Evolutionary conservation across 441 rosid genomes (phyloP).

Genomic region (Bruguiera hainesii): DNA sequence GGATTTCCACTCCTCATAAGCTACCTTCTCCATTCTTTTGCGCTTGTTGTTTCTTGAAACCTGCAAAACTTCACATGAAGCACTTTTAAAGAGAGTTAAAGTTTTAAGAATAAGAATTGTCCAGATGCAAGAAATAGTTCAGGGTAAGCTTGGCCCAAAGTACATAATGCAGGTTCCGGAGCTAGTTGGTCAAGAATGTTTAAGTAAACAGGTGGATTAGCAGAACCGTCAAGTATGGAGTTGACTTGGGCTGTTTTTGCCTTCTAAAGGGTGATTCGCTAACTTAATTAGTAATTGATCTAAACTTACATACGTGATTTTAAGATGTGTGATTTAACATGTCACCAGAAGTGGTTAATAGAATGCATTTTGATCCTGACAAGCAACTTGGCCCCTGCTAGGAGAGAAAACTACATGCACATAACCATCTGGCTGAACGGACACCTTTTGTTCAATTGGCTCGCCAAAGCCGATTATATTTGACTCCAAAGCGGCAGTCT

Average conservation of each 20-base stretch:
- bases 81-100: neutral
- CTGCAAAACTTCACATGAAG: constrained; percentile 33
- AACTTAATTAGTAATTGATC: too few relatives aligned
- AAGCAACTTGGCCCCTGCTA: too few relatives aligned
- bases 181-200: neutral
- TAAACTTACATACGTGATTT: too few relatives aligned
- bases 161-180: neutral
- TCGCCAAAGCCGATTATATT: too few relatives aligned
- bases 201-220: neutral
- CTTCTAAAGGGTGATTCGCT: neutral
- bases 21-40: constrained; percentile 53
- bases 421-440: too few relatives aligned
- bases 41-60: constrained; percentile 62
- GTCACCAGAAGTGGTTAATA: too few relatives aligned
- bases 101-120: neutral
- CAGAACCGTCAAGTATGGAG: neutral
- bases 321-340: too few relatives aligned
- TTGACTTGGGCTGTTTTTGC: neutral
- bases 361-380: too few relatives aligned
- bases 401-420: too few relatives aligned
- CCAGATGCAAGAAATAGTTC: neutral
- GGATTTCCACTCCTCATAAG: constrained; percentile 78
- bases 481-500: too few relatives aligned
- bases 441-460: too few relatives aligned
- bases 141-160: neutral